These are phyloP conservation scores for Ganoderma sinense DNA, from an alignment of 1,284 basidiomycete species.

Conservation along the genomic window DNA sequence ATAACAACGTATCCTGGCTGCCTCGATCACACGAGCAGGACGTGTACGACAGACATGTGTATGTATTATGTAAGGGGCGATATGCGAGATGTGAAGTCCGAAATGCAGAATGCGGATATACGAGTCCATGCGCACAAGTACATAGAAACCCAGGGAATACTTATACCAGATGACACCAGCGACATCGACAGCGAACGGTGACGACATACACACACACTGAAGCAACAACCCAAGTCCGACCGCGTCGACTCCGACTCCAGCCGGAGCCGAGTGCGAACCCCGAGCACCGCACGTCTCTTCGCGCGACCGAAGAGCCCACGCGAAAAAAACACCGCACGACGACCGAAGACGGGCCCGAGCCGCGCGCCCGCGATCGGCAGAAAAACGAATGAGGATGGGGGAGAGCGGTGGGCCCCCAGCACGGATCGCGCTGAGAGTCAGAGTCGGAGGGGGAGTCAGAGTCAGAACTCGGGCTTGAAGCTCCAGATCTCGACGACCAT, in stretches of 20 bases:
- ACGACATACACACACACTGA: neutral
- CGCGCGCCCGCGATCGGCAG: neutral
- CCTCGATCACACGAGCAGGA: neutral
- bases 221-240: neutral
- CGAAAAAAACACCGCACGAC: too few relatives aligned
- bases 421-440: neutral
- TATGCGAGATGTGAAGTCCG: neutral
- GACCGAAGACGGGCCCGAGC: neutral
- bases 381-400: neutral
- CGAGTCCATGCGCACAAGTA: neutral
- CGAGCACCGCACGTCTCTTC: neutral
- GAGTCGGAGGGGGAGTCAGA: too few relatives aligned
- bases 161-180: too few relatives aligned
- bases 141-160: neutral
- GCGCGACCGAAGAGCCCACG: neutral
- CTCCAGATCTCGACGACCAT: conserved; percentile 93
- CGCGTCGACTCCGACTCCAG: neutral
- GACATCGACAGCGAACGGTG: neutral
- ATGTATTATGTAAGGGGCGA: too few relatives aligned
- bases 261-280: conserved; percentile 1
- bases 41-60: neutral
- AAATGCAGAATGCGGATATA: neutral
- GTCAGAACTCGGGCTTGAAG: conserved; percentile 51
- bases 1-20: neutral
- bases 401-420: neutral